A percentile compares a stretch with the other conserved stretches of the same genome.
phyloP scores from a whole-genome alignment of 148 eudicot genomes.

The Fallopia convolvulus region DNA sequence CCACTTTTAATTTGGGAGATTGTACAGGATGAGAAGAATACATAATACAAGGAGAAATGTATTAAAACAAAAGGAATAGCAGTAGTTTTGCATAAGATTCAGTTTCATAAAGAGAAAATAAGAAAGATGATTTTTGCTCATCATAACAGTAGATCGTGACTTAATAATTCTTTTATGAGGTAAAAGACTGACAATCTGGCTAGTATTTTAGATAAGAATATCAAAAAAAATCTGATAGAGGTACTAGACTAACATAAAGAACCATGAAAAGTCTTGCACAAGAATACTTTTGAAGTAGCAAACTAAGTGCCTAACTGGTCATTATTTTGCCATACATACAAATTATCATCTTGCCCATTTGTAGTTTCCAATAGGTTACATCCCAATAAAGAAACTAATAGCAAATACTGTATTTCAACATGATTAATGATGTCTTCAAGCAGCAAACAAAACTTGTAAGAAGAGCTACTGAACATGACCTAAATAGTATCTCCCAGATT shows the following conservation, averaged over 20 bases:
- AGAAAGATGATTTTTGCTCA: not conserved
- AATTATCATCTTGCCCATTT: not conserved
- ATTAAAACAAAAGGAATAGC: too few relatives aligned
- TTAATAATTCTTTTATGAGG: not conserved
- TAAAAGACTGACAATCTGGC: not conserved
- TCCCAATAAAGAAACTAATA: constrained; percentile 7
- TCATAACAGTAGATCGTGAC: not conserved
- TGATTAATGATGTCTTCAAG: not conserved
- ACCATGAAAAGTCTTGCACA: not conserved
- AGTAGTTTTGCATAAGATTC: too few relatives aligned
- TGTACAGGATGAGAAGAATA: not conserved
- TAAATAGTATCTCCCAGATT: not conserved
- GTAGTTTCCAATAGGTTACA: not conserved
- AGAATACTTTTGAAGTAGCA: not conserved
- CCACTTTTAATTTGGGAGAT: not conserved
- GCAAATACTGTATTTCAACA: not conserved
- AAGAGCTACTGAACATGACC: not conserved
- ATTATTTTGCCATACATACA: not conserved
- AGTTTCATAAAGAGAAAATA: too few relatives aligned
- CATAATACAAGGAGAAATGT: too few relatives aligned
- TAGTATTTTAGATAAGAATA: not conserved
- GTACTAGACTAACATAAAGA: too few relatives aligned
- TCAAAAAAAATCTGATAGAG: too few relatives aligned
- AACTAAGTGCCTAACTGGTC: not conserved
- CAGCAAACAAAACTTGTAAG: not conserved